phyloP scores from a whole-genome alignment of 352 stramenopile species.

The Phytophthora quininea region DNA sequence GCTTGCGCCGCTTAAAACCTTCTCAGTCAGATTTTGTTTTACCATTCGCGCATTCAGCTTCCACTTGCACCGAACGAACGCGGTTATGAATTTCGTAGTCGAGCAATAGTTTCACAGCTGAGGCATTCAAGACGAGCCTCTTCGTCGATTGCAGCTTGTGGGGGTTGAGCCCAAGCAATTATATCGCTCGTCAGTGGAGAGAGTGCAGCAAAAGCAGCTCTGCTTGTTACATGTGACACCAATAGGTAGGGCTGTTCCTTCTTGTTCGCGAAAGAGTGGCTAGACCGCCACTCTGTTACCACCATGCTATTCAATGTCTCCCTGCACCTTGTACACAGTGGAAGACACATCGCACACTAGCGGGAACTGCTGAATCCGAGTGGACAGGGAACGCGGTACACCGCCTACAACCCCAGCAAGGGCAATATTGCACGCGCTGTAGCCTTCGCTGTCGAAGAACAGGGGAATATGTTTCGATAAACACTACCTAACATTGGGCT shows the following conservation, averaged over 20 bases:
- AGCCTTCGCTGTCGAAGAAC: no score
- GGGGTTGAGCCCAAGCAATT: neutral
- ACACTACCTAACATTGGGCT: conserved; percentile 12
- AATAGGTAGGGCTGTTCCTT: neutral
- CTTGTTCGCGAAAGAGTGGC: neutral
- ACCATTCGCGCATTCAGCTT: no score
- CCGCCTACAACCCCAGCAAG: no score
- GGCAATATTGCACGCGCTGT: no score
- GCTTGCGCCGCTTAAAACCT: no score
- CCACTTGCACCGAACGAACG: no score
- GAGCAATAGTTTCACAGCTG: no score
- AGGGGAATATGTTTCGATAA: conserved; percentile 1
- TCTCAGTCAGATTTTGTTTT: no score
- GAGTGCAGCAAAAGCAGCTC: neutral
- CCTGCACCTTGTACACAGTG: conserved; percentile 28
- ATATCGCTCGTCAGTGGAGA: neutral
- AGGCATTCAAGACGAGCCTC: neutral
- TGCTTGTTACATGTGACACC: neutral
- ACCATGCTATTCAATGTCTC: conserved; percentile 25
- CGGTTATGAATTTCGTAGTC: no score
- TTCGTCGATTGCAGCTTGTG: neutral
- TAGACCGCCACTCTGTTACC: neutral
- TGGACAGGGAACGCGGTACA: no score
- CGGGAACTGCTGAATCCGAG: no score
- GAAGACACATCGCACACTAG: neutral